Evolutionary conservation across 2,329 filamentous ascomycete species (phyloP).

Genomic region (Botrytis cinerea): DNA sequence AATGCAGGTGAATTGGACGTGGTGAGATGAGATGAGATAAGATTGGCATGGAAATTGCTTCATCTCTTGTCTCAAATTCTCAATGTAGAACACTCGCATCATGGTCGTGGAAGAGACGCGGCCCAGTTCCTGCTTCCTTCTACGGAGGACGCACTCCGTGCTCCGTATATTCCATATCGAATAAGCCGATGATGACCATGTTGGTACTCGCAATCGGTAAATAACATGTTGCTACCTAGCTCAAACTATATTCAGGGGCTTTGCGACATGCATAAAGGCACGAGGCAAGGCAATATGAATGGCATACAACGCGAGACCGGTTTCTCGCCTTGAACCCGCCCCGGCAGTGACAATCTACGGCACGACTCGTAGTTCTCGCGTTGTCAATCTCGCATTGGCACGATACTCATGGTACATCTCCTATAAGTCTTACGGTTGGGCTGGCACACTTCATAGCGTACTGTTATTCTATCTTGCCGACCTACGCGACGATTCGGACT

Average conservation of each 20-base stretch:
- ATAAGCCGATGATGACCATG: not conserved
- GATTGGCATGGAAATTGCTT: conserved; percentile 12
- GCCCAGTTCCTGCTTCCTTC: not conserved
- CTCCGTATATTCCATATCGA: not conserved
- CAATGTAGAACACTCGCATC: not conserved
- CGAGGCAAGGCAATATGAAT: conserved; percentile 17
- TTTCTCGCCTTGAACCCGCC: conserved; percentile 21
- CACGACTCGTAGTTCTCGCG: conserved; percentile 1
- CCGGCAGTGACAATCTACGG: conserved; percentile 13
- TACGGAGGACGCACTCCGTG: not conserved
- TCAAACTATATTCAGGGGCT: conserved; percentile 18
- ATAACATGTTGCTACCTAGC: conserved; percentile 7
- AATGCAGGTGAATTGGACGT: conserved; percentile 9
- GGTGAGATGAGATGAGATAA: conserved; percentile 23
- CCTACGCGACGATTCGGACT: conserved; percentile 4
- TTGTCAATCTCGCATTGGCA: conserved; percentile 3
- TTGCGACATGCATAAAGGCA: conserved; percentile 22
- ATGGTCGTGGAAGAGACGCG: not conserved
- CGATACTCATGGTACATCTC: not conserved
- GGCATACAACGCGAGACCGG: conserved; percentile 14
- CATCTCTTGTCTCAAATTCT: not conserved
- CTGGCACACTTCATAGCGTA: not conserved
- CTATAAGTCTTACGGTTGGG: conserved; percentile 9
- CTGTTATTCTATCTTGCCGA: conserved; percentile 6
- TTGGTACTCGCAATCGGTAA: not conserved